A percentile compares a stretch with the other conserved stretches of the same genome.
These are phyloP conservation scores for Claviceps fusiformis DNA, from an alignment of 2,329 filamentous ascomycete genomes.

Conservation along the genomic window DNA sequence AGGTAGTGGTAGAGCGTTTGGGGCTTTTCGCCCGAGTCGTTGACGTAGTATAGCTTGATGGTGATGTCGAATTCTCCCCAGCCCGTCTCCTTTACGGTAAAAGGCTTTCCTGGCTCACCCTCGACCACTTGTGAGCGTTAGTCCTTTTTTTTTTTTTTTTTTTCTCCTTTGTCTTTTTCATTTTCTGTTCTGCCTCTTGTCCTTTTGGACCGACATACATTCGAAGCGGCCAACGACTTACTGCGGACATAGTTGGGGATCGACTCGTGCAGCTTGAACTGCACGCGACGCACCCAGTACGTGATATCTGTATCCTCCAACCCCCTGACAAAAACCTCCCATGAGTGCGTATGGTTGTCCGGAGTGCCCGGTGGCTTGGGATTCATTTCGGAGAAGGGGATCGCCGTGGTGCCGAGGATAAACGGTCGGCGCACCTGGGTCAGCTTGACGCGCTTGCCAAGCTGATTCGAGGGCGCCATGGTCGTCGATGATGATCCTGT, in stretches of 20 bases:
- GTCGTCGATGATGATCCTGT: background rate
- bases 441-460: constrained; percentile 52
- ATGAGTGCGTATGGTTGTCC: constrained; percentile 88
- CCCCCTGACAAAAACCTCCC: constrained; percentile 87
- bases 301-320: constrained; percentile 82
- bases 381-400: constrained; percentile 65
- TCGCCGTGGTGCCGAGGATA: constrained; percentile 68
- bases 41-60: constrained; percentile 85
- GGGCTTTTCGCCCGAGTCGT: constrained; percentile 80
- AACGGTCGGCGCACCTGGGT: constrained; percentile 52
- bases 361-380: constrained; percentile 66
- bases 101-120: constrained; percentile 52
- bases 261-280: constrained; percentile 96
- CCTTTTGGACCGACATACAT: background rate
- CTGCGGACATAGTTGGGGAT: constrained; percentile 83
- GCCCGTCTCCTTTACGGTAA: constrained; percentile 80
- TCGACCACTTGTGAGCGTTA: constrained; percentile 45
- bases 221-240: constrained; percentile 19
- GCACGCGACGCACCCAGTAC: constrained; percentile 91
- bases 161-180: background rate
- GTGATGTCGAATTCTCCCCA: constrained; percentile 98
- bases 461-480: constrained; percentile 46
- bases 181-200: background rate
- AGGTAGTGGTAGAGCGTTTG: constrained; percentile 92
- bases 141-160: background rate